Conservation (phyloP, 2,329 filamentous ascomycete genomes). For the Cryphonectria japonica region DNA sequence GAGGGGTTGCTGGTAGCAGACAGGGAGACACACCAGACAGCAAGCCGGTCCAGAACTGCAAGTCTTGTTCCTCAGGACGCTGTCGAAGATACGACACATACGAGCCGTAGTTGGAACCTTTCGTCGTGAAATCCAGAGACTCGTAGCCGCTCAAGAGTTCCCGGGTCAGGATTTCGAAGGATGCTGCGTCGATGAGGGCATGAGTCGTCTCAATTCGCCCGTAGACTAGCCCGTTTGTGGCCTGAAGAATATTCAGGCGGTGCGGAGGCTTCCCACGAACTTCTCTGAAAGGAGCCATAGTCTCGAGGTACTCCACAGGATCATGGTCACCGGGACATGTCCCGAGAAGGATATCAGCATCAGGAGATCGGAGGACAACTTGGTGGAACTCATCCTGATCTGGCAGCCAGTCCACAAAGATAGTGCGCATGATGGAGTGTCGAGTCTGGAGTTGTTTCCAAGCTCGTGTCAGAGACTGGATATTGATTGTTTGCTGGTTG, state of each 20-base stretch:
- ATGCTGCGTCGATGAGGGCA: constrained; percentile 41
- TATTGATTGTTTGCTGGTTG: constrained; percentile 22
- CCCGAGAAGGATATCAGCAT: constrained; percentile 19
- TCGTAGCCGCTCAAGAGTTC: constrained; percentile 37
- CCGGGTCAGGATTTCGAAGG: constrained; percentile 36
- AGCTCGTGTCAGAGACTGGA: constrained; percentile 7
- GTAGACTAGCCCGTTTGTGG: background rate
- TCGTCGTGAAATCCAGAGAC: background rate
- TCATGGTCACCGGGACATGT: constrained; percentile 9
- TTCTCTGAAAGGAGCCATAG: background rate
- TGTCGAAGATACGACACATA: constrained; percentile 32
- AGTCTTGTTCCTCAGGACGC: constrained; percentile 30
- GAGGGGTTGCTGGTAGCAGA: constrained; percentile 34
- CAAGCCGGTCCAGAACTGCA: constrained; percentile 36
- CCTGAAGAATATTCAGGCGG: background rate
- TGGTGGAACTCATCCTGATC: constrained; percentile 38
- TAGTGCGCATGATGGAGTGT: constrained; percentile 38
- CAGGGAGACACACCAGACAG: constrained; percentile 36
- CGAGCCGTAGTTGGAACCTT: constrained; percentile 27
- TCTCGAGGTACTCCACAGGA: background rate
- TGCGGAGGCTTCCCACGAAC: background rate
- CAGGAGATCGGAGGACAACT: constrained; percentile 34
- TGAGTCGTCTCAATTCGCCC: constrained; percentile 42
- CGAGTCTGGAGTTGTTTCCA: constrained; percentile 37
- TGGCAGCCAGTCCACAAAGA: constrained; percentile 39